These are phyloP conservation scores for Nakazawaea sp. DNA, from an alignment of 805 yeast species.

Conservation along the genomic window DNA sequence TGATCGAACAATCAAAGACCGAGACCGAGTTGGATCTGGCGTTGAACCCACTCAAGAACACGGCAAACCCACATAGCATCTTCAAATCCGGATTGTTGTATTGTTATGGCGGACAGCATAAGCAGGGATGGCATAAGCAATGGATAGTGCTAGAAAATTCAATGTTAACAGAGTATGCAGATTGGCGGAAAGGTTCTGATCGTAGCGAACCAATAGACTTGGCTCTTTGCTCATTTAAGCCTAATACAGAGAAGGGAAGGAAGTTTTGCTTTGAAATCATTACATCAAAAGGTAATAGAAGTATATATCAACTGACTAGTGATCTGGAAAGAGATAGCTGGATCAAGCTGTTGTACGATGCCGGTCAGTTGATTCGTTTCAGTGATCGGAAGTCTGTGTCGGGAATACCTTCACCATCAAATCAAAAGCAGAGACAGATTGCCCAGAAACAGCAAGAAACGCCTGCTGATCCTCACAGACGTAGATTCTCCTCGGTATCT, in stretches of 20 bases:
- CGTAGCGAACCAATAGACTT: constrained; percentile 66
- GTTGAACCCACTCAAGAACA: constrained; percentile 16
- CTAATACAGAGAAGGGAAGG: constrained; percentile 37
- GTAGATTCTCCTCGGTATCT: constrained; percentile 28
- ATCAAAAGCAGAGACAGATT: neutral
- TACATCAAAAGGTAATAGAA: constrained; percentile 59
- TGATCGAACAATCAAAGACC: constrained; percentile 12
- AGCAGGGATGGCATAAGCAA: constrained; percentile 80
- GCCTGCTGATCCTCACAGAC: constrained; percentile 12
- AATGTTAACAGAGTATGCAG: constrained; percentile 60
- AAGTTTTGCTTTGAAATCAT: constrained; percentile 67
- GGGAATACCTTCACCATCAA: neutral
- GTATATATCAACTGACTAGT: constrained; percentile 67
- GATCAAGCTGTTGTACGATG: constrained; percentile 56
- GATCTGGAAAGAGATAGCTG: constrained; percentile 64
- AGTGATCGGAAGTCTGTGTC: constrained; percentile 9
- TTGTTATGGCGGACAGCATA: constrained; percentile 52
- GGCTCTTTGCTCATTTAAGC: constrained; percentile 58
- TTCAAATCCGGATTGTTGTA: constrained; percentile 45
- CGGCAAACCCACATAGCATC: constrained; percentile 6
- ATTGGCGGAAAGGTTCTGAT: constrained; percentile 68
- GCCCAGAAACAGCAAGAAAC: neutral
- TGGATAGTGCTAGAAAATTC: constrained; percentile 78
- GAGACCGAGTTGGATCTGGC: constrained; percentile 27
- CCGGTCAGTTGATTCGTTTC: constrained; percentile 28